phyloP scores from a whole-genome alignment of 768 basidiomycete species.

The Tulasnella sp. region DNA sequence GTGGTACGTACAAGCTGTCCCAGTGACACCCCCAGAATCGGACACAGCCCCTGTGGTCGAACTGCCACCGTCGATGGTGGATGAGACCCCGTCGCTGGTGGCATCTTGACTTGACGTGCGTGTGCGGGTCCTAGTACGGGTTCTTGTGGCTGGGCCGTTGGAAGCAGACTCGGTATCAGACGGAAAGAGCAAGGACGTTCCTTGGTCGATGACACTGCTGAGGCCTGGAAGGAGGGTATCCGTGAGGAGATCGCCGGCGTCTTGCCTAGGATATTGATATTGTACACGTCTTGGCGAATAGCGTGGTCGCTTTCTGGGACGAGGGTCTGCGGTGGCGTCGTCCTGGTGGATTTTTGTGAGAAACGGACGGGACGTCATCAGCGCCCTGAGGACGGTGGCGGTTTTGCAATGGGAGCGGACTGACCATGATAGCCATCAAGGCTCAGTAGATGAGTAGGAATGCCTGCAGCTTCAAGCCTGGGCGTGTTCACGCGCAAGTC shows the following conservation, averaged over 20 bases:
- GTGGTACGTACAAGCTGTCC: not conserved
- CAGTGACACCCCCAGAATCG: not conserved
- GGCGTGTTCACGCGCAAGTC: not conserved
- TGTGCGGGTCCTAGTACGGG: not conserved
- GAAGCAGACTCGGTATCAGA: not conserved
- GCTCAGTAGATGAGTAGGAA: not conserved
- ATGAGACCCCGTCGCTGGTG: not conserved
- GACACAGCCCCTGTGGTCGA: not conserved
- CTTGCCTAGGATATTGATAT: not conserved
- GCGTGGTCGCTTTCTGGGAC: not conserved
- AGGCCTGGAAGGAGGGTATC: not conserved
- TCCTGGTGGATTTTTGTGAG: not conserved
- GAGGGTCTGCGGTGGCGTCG: not conserved
- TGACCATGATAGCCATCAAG: not conserved
- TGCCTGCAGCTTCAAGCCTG: not conserved
- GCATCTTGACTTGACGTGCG: not conserved
- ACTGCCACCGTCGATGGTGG: not conserved
- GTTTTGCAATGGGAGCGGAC: not conserved
- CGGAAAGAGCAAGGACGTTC: not conserved
- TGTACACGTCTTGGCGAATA: not conserved
- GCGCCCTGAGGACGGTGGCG: not conserved
- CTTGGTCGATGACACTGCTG: not conserved
- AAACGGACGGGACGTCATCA: not conserved
- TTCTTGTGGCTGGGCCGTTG: not conserved
- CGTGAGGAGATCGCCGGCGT: not conserved